A percentile compares a stretch with the other conserved stretches of the same genome.
Evolutionary conservation across 768 basidiomycete species (phyloP).

Genomic region (Tephrocybe sp.): DNA sequence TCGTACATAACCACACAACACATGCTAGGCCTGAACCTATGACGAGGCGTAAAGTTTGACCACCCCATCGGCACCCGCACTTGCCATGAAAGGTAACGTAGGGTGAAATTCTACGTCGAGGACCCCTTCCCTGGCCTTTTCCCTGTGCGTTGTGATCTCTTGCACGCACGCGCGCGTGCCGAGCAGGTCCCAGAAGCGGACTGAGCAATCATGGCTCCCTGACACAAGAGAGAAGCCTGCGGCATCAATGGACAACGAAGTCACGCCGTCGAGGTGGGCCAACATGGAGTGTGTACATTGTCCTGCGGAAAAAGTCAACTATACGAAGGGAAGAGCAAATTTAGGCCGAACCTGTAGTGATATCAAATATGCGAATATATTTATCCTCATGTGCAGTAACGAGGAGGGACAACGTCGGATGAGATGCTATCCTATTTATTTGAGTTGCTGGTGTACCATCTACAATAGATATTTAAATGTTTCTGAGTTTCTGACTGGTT

Average conservation of each 20-base stretch:
- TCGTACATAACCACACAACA: conserved; percentile 6
- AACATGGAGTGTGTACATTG: conserved; percentile 89
- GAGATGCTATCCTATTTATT: conserved; percentile 84
- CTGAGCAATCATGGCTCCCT: conserved; percentile 90
- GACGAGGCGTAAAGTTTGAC: conserved; percentile 90
- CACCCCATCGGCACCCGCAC: conserved; percentile 94
- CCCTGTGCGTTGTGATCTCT: conserved; percentile 86
- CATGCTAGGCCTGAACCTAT: conserved; percentile 35
- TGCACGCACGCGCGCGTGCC: conserved; percentile 81
- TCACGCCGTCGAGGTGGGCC: conserved; percentile 90
- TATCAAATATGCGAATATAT: conserved; percentile 87
- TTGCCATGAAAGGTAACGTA: conserved; percentile 83
- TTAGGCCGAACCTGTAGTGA: conserved; percentile 63
- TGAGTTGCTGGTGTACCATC: conserved; percentile 79
- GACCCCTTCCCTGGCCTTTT: conserved; percentile 90
- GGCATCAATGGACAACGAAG: conserved; percentile 85
- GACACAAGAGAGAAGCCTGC: conserved; percentile 88
- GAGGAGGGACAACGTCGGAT: conserved; percentile 87
- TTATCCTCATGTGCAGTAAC: conserved; percentile 95
- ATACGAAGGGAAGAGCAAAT: background rate
- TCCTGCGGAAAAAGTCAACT: conserved; percentile 38
- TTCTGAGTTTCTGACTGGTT: conserved; percentile 3
- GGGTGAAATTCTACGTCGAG: conserved; percentile 86
- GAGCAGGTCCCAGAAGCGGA: conserved; percentile 93
- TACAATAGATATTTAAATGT: conserved; percentile 24